Conservation (phyloP, 306 rosid genomes). For the Glycyrrhiza uralensis region DNA sequence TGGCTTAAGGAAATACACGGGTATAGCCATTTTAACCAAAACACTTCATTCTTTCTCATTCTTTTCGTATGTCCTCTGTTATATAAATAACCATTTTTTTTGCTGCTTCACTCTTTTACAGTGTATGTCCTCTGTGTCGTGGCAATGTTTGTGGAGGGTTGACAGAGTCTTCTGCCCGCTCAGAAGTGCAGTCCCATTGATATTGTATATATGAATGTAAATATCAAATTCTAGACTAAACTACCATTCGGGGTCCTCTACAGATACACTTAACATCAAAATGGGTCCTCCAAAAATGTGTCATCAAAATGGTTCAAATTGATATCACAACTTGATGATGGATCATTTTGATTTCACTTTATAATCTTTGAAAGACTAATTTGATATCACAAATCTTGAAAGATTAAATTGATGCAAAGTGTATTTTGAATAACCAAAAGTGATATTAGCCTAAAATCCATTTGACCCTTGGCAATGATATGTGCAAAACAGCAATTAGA, state of each 20-base stretch:
- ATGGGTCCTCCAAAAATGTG: constrained; percentile 12
- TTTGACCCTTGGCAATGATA: constrained; percentile 16
- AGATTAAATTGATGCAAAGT: constrained; percentile 5
- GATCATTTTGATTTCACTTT: background rate
- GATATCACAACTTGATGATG: background rate
- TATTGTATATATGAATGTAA: constrained; percentile 48
- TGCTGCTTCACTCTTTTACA: constrained; percentile 30
- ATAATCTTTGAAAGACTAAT: constrained; percentile 4
- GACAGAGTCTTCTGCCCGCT: constrained; percentile 40
- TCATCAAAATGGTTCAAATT: constrained; percentile 4
- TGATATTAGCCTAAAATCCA: background rate
- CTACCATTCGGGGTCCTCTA: background rate
- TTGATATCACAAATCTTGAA: background rate
- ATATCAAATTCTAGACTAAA: constrained; percentile 28
- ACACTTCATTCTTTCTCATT: background rate
- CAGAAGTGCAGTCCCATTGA: constrained; percentile 59
- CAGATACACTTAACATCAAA: constrained; percentile 21
- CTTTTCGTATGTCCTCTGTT: background rate
- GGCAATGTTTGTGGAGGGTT: constrained; percentile 82
- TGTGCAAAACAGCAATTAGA: constrained; percentile 3
- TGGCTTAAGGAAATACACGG: constrained; percentile 99
- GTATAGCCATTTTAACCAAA: constrained; percentile 36
- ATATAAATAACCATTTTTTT: background rate
- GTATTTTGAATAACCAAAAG: background rate
- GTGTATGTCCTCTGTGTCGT: constrained; percentile 95